phyloP scores from a whole-genome alignment of 768 basidiomycete species.

The Podaxis sp. region DNA sequence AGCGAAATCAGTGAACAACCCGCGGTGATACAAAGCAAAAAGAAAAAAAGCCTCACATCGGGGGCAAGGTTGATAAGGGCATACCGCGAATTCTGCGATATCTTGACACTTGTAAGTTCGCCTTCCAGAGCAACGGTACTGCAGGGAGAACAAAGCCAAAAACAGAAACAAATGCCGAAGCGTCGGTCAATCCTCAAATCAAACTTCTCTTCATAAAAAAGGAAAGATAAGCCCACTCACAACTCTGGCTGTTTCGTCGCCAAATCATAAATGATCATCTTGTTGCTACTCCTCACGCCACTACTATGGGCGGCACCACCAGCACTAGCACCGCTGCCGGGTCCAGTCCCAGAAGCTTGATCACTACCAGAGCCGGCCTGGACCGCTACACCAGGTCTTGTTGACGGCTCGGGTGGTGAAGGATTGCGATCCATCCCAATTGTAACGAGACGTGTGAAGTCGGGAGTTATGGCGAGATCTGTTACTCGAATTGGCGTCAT shows the following conservation, averaged over 20 bases:
- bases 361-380: constrained; percentile 27
- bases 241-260: constrained; percentile 61
- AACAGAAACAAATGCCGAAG: constrained; percentile 12
- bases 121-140: constrained; percentile 54
- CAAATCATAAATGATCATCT: constrained; percentile 78
- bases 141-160: constrained; percentile 23
- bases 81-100: constrained; percentile 83
- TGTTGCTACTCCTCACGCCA: constrained; percentile 46
- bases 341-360: constrained; percentile 27
- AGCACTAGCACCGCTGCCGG: constrained; percentile 21
- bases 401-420: constrained; percentile 3
- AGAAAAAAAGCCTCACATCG: constrained; percentile 54
- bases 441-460: constrained; percentile 80
- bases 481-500: constrained; percentile 75
- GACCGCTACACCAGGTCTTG: constrained; percentile 16
- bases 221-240: constrained; percentile 44
- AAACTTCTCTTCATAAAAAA: constrained; percentile 7
- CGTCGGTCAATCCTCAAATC: neutral
- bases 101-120: constrained; percentile 84
- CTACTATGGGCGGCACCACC: constrained; percentile 16
- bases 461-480: constrained; percentile 85
- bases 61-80: constrained; percentile 87
- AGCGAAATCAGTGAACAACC: constrained; percentile 14
- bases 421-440: constrained; percentile 58
- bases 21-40: constrained; percentile 13